Conservation (phyloP, 2,329 filamentous ascomycete genomes). For the Pseudogymnoascus sp. region DNA sequence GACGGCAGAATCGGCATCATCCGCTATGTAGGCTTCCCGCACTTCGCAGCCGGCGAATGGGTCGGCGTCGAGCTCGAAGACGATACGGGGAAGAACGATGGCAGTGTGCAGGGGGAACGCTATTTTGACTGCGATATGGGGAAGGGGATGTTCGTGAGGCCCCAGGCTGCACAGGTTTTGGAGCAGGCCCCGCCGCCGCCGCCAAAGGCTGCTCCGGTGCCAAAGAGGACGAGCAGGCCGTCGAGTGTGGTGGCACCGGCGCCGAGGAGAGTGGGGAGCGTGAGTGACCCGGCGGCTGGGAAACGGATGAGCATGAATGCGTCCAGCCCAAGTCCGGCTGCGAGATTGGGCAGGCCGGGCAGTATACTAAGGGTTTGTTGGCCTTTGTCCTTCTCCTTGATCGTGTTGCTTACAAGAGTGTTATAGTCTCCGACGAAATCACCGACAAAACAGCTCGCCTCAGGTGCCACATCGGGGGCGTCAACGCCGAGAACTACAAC, state of each 20-base stretch:
- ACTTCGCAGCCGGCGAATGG: slow-evolving; percentile 79
- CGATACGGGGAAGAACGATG: slow-evolving; percentile 84
- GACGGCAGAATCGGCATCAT: slow-evolving; percentile 71
- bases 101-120: slow-evolving; percentile 75
- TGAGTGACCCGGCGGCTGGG: slow-evolving; percentile 45
- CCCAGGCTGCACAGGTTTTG: slow-evolving; percentile 57
- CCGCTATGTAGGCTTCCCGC: slow-evolving; percentile 72
- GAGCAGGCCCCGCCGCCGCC: slow-evolving; percentile 41
- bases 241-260: slow-evolving; percentile 36
- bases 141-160: slow-evolving; percentile 76
- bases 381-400: not conserved
- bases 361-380: slow-evolving; percentile 49
- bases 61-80: slow-evolving; percentile 83
- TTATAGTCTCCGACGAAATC: slow-evolving; percentile 68
- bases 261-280: slow-evolving; percentile 34
- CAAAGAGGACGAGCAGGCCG: slow-evolving; percentile 34
- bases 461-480: slow-evolving; percentile 46
- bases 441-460: slow-evolving; percentile 64
- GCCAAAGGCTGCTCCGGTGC: slow-evolving; percentile 20
- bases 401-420: slow-evolving; percentile 19
- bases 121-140: slow-evolving; percentile 83
- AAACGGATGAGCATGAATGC: slow-evolving; percentile 65
- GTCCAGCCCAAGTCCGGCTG: slow-evolving; percentile 63
- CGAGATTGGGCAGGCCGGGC: slow-evolving; percentile 45
- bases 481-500: slow-evolving; percentile 58